phyloP scores from a whole-genome alignment of 2,329 filamentous ascomycete genomes.

The Nemania sp. region DNA sequence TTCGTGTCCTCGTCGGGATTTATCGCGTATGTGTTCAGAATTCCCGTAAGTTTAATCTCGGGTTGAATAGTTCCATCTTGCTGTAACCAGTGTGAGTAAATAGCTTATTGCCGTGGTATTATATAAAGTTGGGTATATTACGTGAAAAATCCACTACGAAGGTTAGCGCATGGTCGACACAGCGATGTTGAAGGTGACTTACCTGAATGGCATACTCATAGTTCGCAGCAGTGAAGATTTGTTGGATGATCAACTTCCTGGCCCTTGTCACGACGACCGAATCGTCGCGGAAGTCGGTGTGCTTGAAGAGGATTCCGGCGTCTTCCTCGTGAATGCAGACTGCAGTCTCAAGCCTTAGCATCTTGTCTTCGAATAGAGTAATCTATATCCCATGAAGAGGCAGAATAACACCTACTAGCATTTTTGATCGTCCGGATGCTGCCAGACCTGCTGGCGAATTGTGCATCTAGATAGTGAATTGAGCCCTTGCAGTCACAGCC shows the following conservation, averaged over 20 bases:
- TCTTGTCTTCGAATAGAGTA: neutral
- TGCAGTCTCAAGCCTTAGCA: neutral
- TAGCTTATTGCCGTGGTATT: neutral
- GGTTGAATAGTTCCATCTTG: slow-evolving; percentile 92
- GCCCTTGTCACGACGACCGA: slow-evolving; percentile 84
- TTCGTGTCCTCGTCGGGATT: slow-evolving; percentile 78
- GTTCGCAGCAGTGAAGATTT: slow-evolving; percentile 94
- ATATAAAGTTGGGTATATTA: slow-evolving; percentile 28
- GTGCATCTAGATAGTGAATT: slow-evolving; percentile 89
- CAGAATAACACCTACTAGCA: slow-evolving; percentile 54
- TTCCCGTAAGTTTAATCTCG: slow-evolving; percentile 89
- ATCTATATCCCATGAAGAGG: neutral
- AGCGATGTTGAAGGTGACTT: slow-evolving; percentile 7
- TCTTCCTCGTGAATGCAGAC: slow-evolving; percentile 95
- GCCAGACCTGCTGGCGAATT: slow-evolving; percentile 79
- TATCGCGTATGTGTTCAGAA: slow-evolving; percentile 89
- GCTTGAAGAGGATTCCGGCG: slow-evolving; percentile 88
- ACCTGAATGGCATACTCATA: slow-evolving; percentile 76
- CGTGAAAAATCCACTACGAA: slow-evolving; percentile 82
- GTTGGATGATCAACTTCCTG: slow-evolving; percentile 83
- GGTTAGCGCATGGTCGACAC: slow-evolving; percentile 47
- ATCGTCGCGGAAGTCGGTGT: slow-evolving; percentile 90
- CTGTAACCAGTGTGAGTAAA: slow-evolving; percentile 38
- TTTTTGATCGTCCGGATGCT: slow-evolving; percentile 85
- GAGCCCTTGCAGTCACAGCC: slow-evolving; percentile 88